Evolutionary conservation across 2,329 filamentous ascomycete species (phyloP).

Genomic region (Diaporthe destruens): DNA sequence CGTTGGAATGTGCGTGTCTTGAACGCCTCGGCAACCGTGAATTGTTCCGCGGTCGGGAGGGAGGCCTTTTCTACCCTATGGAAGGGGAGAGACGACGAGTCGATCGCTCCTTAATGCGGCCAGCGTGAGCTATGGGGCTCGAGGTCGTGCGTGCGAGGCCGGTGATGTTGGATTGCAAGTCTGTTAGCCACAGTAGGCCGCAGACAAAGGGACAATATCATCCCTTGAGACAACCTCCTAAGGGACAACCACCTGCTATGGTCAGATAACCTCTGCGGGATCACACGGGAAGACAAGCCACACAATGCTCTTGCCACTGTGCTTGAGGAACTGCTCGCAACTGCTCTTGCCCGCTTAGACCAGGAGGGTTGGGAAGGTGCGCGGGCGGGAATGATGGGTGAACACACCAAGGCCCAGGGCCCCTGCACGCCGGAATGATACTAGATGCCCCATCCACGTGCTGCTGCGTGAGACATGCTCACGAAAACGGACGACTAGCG

Average conservation of each 20-base stretch:
- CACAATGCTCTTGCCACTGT: neutral
- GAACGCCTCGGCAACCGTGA: slow-evolving; percentile 18
- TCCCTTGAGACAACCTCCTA: too few species aligned
- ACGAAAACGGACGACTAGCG: slow-evolving; percentile 24
- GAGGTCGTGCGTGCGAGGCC: slow-evolving; percentile 20
- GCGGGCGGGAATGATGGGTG: slow-evolving; percentile 8
- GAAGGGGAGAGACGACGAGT: neutral
- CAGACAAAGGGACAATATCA: neutral
- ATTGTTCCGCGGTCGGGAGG: neutral
- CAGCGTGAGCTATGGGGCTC: neutral
- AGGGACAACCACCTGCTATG: too few species aligned
- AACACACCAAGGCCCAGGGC: neutral
- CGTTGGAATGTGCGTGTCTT: slow-evolving; percentile 30
- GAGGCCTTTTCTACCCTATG: neutral
- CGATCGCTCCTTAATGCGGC: slow-evolving; percentile 2
- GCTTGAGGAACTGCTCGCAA: neutral
- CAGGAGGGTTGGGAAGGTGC: neutral
- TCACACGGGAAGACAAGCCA: too few species aligned
- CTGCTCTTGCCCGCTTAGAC: neutral
- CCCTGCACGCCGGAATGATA: slow-evolving; percentile 20
- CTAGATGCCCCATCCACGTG: slow-evolving; percentile 25
- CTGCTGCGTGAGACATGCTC: slow-evolving; percentile 9
- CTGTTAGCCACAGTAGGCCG: neutral
- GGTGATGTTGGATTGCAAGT: neutral
- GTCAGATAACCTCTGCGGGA: too few species aligned